Conservation (phyloP, 495 filamentous ascomycete species). For the Penicillium maclennaniae region DNA sequence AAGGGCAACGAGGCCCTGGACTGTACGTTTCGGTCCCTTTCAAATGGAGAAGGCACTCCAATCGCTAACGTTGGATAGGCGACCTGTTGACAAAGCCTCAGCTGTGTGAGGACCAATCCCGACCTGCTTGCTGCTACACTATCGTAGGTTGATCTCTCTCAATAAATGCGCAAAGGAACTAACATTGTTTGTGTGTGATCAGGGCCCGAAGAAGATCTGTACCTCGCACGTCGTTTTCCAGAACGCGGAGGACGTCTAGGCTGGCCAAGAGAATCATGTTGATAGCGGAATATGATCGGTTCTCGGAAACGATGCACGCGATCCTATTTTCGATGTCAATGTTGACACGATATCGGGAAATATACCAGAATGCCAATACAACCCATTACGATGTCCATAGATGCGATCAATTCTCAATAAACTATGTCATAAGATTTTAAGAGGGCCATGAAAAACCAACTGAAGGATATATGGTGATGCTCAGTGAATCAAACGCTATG, state of each 20-base stretch:
- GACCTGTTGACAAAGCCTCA: conserved; percentile 16
- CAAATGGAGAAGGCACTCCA: not conserved
- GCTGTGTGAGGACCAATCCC: conserved; percentile 28
- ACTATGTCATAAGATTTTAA: not conserved
- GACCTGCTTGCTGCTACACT: conserved; percentile 27
- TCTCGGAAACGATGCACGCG: not conserved
- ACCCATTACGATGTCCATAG: not conserved
- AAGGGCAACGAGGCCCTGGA: conserved; percentile 26
- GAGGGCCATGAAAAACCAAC: not conserved
- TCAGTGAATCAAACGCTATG: conserved; percentile 10
- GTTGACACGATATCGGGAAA: conserved; percentile 13
- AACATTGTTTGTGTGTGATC: not conserved
- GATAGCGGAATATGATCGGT: not conserved
- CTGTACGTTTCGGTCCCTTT: conserved; percentile 22
- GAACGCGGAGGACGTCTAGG: conserved; percentile 19
- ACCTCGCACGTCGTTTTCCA: conserved; percentile 26
- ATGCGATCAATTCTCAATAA: not conserved
- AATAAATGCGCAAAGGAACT: not conserved
- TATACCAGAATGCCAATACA: conserved; percentile 7
- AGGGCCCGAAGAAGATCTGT: conserved; percentile 31
- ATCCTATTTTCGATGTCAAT: conserved; percentile 18
- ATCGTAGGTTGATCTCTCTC: conserved; percentile 4
- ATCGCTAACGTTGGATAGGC: conserved; percentile 1
- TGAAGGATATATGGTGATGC: conserved; percentile 10
- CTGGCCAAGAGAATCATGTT: not conserved